Base-by-base conservation (phyloP, 371 early-diverging fungal species). In the Mortierella polycephala region DNA sequence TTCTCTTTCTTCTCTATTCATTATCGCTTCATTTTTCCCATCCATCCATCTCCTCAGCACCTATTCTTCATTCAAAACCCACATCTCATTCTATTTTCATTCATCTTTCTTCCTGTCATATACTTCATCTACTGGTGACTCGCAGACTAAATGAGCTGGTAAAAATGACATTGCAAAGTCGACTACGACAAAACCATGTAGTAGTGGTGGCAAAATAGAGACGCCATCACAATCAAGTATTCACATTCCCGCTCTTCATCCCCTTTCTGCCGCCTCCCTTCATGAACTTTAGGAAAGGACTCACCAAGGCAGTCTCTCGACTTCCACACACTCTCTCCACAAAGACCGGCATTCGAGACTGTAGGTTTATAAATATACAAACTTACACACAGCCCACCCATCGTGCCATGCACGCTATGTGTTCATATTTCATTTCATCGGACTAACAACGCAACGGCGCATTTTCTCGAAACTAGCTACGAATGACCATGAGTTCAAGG, bases 401-500 rank as follows among this genome's bases (percentile, higher is more conserved):
- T 39, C 54, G 41, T 18, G 16, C 8, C 2, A 30, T 30, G 30
- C 30, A 30, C 30, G 30, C 30, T 30, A 30, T 30, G 4, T 30
- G 30, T 30, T 4, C 30, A 30, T 30, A 30, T 30, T 30, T 30
- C 30, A 30, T 30, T 30, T 30, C 30, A 30, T 1, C 4, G 30
- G 30, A 30, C 30, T 30, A 30, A 30, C 30, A 30, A 4, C 30
- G 30, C 30, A 30, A 30, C 30, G 30, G 30, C 30, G 30, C 47
- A 49, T 12, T 54, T 37, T 60, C 52, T 55, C 23, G 42, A 37
- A 5, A 64, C 46, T 55, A 89, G 92, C 82, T 30, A 94, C 94
- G 5, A 82, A 75, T 45, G 96, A 96, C 72, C 77, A 84, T 30
- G 92, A 92, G 65, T 95, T 87, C 83, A 81, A 85, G 42, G 87